A percentile compares a stretch with the other conserved stretches of the same genome.
Conservation (phyloP, 2,329 filamentous ascomycete genomes). For the Pseudogymnoascus sp. region DNA sequence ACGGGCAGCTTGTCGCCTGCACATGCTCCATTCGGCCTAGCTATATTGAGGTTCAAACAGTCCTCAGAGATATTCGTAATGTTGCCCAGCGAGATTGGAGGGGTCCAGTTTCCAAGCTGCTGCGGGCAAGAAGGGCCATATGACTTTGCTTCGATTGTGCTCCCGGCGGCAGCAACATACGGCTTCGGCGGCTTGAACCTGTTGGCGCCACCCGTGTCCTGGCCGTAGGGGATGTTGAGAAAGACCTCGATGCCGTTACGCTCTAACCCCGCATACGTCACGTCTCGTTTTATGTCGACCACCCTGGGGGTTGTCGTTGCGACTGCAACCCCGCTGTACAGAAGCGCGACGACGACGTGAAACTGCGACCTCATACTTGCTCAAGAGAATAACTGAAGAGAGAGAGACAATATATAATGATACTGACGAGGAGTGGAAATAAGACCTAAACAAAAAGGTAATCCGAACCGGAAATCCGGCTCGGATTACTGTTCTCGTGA, state of each 20-base stretch:
- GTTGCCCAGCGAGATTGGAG: conserved; percentile 32
- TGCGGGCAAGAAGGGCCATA: conserved; percentile 43
- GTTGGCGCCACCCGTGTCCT: conserved; percentile 40
- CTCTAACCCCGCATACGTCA: conserved; percentile 39
- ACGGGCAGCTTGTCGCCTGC: conserved; percentile 54
- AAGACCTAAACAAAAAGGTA: background rate
- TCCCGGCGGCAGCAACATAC: conserved; percentile 30
- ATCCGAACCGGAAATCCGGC: background rate
- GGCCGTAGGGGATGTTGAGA: conserved; percentile 41
- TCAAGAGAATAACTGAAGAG: background rate
- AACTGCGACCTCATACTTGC: background rate
- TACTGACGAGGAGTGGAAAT: background rate
- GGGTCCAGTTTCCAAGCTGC: conserved; percentile 27
- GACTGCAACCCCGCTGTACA: background rate
- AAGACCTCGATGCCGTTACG: conserved; percentile 43
- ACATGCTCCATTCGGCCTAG: conserved; percentile 49
- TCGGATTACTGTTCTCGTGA: background rate
- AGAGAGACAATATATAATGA: background rate
- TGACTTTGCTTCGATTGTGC: conserved; percentile 34
- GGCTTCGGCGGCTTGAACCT: conserved; percentile 42
- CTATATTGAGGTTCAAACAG: conserved; percentile 54
- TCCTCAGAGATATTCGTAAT: conserved; percentile 47
- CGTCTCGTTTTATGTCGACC: conserved; percentile 22
- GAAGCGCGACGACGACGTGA: background rate
- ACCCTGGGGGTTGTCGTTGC: conserved; percentile 13